Conservation (phyloP, 1,284 basidiomycete genomes). For the Tetrapyrgos nigripes region DNA sequence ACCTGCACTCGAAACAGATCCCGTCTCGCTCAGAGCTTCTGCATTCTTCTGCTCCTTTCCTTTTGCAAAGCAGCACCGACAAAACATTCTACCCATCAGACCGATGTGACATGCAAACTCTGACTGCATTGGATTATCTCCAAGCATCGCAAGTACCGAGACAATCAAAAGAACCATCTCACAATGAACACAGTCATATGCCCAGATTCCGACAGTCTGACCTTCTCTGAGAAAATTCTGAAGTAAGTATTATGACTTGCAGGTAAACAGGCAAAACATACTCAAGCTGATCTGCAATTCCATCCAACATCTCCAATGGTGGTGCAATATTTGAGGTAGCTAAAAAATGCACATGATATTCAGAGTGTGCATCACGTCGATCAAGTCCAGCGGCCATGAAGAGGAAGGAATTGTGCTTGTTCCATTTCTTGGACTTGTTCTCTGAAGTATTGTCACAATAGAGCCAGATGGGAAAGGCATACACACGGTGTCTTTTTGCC, state of each 20-base stretch:
- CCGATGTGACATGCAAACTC: conserved; percentile 29
- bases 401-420: conserved; percentile 44
- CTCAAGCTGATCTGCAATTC: conserved; percentile 22
- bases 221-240: conserved; percentile 14
- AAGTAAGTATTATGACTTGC: not conserved
- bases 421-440: conserved; percentile 50
- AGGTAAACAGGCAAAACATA: conserved; percentile 10
- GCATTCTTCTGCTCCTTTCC: not conserved
- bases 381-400: conserved; percentile 36
- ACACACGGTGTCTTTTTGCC: conserved; percentile 11
- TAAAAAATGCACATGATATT: conserved; percentile 24
- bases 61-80: conserved; percentile 1
- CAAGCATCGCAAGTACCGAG: conserved; percentile 22
- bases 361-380: not conserved
- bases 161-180: conserved; percentile 21
- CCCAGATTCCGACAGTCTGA: conserved; percentile 22
- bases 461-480: conserved; percentile 36
- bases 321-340: conserved; percentile 32
- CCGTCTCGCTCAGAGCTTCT: not conserved
- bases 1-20: not conserved
- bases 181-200: conserved; percentile 19
- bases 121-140: conserved; percentile 33
- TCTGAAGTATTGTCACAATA: conserved; percentile 50
- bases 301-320: conserved; percentile 33
- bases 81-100: not conserved